Percentiles rank a stretch among this genome's conserved stretches.
phyloP scores from a whole-genome alignment of 1,284 basidiomycete genomes.

The Heterobasidion parviporum region DNA sequence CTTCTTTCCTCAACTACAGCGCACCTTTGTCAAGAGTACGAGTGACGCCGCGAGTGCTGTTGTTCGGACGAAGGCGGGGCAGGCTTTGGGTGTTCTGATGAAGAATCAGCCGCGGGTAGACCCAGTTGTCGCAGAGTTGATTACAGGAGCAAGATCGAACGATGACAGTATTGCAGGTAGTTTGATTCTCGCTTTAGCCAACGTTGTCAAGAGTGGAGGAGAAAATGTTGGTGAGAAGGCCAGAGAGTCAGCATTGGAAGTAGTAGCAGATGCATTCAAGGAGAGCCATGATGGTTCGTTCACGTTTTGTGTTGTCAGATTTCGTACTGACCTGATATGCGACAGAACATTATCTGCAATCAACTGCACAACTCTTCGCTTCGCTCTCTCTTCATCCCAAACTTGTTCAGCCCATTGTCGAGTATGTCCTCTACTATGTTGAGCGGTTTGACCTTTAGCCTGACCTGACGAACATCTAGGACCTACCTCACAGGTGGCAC shows the following conservation, averaged over 20 bases:
- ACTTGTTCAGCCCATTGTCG: slow-evolving; percentile 60
- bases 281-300: slow-evolving; percentile 61
- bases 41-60: slow-evolving; percentile 74
- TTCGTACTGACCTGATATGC: neutral
- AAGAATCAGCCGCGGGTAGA: slow-evolving; percentile 79
- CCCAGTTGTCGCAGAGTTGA: slow-evolving; percentile 84
- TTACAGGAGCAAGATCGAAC: slow-evolving; percentile 57
- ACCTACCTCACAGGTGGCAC: slow-evolving; percentile 55
- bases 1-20: slow-evolving; percentile 97
- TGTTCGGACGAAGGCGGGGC: slow-evolving; percentile 78
- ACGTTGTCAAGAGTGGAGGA: slow-evolving; percentile 68
- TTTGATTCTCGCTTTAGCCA: slow-evolving; percentile 68
- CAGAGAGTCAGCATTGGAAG: slow-evolving; percentile 62
- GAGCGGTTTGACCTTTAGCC: slow-evolving; percentile 1
- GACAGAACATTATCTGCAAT: slow-evolving; percentile 65
- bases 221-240: slow-evolving; percentile 75
- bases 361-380: slow-evolving; percentile 61
- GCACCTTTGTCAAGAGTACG: slow-evolving; percentile 94
- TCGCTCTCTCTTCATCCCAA: slow-evolving; percentile 63
- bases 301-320: neutral
- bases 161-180: slow-evolving; percentile 76
- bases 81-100: slow-evolving; percentile 91
- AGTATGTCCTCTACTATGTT: slow-evolving; percentile 35
- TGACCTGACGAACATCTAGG: slow-evolving; percentile 21
- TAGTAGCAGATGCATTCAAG: slow-evolving; percentile 76